Percentiles rank a stretch among this genome's conserved stretches.
These are phyloP conservation scores for Thuidium tamariscinum DNA, from an alignment of 225 moss, liverwort and hornwort genomes.

Conservation along the genomic window DNA sequence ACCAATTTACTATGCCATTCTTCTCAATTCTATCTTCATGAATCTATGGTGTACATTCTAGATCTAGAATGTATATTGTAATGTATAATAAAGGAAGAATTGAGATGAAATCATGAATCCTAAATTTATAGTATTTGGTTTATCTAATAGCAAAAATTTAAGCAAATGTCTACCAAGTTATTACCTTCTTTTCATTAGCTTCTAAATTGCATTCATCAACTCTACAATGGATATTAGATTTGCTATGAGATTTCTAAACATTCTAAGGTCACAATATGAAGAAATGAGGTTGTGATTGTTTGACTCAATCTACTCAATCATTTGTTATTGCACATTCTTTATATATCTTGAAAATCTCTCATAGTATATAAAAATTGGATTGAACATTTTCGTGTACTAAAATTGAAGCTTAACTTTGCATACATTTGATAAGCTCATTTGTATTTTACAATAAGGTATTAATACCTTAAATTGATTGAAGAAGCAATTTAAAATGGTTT, in stretches of 20 bases:
- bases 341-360: not conserved
- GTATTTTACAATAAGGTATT: accelerated
- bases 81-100: accelerated
- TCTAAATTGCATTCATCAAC: accelerated
- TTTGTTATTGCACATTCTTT: not conserved
- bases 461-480: not conserved
- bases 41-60: not conserved
- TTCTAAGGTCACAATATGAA: not conserved
- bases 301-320: not conserved
- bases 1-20: accelerated
- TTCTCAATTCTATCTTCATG: accelerated
- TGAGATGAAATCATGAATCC: not conserved
- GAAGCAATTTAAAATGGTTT: not conserved
- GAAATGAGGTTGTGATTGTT: not conserved
- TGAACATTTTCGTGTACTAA: too few relatives aligned
- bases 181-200: not conserved
- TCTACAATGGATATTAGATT: not conserved
- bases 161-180: not conserved
- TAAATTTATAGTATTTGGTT: not conserved
- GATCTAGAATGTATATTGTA: accelerated
- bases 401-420: not conserved
- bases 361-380: not conserved
- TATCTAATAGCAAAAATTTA: not conserved
- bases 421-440: not conserved
- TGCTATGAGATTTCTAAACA: not conserved